Conservation (phyloP, 1,139 yeast species). For the Candida sanyaensis region DNA sequence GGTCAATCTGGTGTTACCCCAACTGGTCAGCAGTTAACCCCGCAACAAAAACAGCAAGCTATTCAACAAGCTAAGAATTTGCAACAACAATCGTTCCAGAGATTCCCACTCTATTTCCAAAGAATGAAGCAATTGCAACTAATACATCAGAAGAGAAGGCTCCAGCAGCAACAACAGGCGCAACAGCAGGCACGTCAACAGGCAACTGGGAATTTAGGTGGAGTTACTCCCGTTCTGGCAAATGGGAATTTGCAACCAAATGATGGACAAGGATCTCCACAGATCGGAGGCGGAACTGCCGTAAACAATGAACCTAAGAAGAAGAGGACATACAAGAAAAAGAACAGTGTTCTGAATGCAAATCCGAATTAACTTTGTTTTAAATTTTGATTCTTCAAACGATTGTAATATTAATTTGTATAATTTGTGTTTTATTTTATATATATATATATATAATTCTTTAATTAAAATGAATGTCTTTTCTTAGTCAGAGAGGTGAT, state of each 20-base stretch:
- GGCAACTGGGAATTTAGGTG: neutral
- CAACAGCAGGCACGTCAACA: conserved; percentile 13
- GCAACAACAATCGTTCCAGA: conserved; percentile 46
- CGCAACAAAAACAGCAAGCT: conserved; percentile 50
- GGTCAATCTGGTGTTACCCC: conserved; percentile 50
- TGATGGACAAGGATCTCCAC: conserved; percentile 10
- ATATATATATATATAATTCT: neutral
- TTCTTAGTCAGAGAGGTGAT: neutral
- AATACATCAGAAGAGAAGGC: conserved; percentile 29
- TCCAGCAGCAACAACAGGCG: conserved; percentile 15
- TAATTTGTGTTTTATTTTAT: neutral
- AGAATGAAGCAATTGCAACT: conserved; percentile 44
- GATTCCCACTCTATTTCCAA: conserved; percentile 48
- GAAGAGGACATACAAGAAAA: conserved; percentile 15
- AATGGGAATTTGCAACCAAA: conserved; percentile 1
- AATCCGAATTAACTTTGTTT: neutral
- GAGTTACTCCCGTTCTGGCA: neutral
- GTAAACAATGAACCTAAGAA: conserved; percentile 13
- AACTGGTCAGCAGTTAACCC: conserved; percentile 42
- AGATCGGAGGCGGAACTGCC: neutral
- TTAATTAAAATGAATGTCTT: too few relatives aligned
- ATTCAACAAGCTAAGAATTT: conserved; percentile 44
- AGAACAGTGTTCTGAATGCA: conserved; percentile 6
- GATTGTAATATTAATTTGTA: neutral
- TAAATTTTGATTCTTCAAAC: neutral